A percentile compares a stretch with the other conserved stretches of the same genome.
Conservation (phyloP, 768 basidiomycete genomes). For the Lactifluus hygrophoroides region DNA sequence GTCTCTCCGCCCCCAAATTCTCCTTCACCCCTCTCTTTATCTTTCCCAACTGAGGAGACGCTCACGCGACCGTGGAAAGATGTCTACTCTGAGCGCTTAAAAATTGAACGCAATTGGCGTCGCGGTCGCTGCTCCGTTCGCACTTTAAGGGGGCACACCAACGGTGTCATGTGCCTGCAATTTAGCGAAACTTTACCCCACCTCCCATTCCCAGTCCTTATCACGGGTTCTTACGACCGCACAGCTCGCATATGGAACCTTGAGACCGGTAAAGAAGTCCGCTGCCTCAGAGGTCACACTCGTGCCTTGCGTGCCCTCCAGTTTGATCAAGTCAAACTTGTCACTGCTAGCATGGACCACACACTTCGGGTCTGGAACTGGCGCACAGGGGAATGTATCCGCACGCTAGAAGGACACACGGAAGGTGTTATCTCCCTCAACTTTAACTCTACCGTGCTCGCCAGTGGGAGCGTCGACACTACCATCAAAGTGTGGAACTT, state of each 20-base stretch:
- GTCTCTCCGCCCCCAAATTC: neutral
- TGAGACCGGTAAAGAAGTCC: constrained; percentile 79
- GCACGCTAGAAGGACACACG: constrained; percentile 83
- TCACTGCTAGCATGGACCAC: constrained; percentile 94
- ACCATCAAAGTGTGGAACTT: constrained; percentile 96
- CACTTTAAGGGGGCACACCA: constrained; percentile 85
- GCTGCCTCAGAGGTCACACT: constrained; percentile 81
- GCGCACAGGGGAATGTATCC: constrained; percentile 80
- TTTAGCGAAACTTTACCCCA: constrained; percentile 79
- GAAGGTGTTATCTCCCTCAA: constrained; percentile 87
- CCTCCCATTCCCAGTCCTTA: constrained; percentile 85
- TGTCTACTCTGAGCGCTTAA: constrained; percentile 95
- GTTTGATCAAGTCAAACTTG: constrained; percentile 91
- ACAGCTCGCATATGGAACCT: constrained; percentile 95
- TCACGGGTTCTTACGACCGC: constrained; percentile 96
- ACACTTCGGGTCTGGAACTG: constrained; percentile 96
- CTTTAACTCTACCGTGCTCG: constrained; percentile 87
- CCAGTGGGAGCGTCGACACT: constrained; percentile 88
- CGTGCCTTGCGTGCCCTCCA: constrained; percentile 88
- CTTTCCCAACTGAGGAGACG: constrained; percentile 22
- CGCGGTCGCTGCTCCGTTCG: constrained; percentile 81
- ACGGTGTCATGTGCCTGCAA: constrained; percentile 96
- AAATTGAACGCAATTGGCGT: constrained; percentile 95
- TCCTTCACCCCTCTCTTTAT: constrained; percentile 11
- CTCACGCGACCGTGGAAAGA: constrained; percentile 94